Evolutionary conservation across 163 green algal genomes (phyloP).

Genomic region (Chlamydomonas reinhardtii): DNA sequence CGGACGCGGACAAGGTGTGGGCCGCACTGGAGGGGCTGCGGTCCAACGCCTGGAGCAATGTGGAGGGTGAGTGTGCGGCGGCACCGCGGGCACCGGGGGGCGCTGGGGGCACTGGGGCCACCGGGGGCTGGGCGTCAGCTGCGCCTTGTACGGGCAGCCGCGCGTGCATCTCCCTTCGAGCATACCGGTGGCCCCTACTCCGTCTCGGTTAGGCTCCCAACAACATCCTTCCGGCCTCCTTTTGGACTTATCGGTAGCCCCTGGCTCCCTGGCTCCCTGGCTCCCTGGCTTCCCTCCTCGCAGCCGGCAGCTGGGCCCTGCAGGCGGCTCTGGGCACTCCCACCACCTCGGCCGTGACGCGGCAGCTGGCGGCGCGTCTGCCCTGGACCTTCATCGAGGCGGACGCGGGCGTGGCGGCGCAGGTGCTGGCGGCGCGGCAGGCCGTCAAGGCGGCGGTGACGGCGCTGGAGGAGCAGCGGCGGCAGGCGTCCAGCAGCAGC

Average conservation of each 20-base stretch:
- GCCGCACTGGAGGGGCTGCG: slow-evolving; percentile 27
- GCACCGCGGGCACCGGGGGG: not conserved
- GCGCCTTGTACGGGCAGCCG: too few relatives aligned
- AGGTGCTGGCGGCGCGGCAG: not conserved
- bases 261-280: not conserved
- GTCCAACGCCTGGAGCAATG: slow-evolving; percentile 22
- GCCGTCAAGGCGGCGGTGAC: slow-evolving; percentile 27
- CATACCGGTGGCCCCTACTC: not conserved
- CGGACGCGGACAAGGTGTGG: slow-evolving; percentile 28
- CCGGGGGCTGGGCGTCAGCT: too few relatives aligned
- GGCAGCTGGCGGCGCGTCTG: slow-evolving; percentile 24
- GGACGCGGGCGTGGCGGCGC: slow-evolving; percentile 2
- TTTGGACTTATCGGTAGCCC: too few relatives aligned
- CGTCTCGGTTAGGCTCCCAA: too few relatives aligned
- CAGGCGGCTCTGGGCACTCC: slow-evolving; percentile 30
- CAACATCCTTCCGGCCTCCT: too few relatives aligned
- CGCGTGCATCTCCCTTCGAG: too few relatives aligned
- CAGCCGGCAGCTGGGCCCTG: slow-evolving; percentile 28
- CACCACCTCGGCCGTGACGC: slow-evolving; percentile 38
- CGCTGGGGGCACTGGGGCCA: too few relatives aligned
- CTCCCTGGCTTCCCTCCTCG: not conserved
- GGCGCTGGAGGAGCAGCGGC: slow-evolving; percentile 41
- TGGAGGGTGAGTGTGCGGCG: slow-evolving; percentile 27
- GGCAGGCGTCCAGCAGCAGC: not conserved
- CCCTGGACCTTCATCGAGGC: slow-evolving; percentile 35